Conservation (phyloP, 2,329 filamentous ascomycete species). For the Pezicula carpinea region DNA sequence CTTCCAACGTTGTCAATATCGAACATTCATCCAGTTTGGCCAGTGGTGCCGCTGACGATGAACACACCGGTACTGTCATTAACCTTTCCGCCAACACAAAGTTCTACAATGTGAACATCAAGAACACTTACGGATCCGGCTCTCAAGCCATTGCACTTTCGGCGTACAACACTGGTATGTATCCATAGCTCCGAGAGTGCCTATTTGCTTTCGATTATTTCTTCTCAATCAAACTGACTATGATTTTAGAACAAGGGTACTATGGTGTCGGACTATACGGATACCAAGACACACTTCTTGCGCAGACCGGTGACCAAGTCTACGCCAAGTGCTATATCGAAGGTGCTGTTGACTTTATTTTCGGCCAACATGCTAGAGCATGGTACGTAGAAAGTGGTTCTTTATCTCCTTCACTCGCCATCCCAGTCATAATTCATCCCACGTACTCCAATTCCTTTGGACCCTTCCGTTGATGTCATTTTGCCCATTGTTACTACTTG, state of each 20-base stretch:
- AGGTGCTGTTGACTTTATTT: slow-evolving; percentile 56
- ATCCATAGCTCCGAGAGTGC: too few species aligned
- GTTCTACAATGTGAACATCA: slow-evolving; percentile 57
- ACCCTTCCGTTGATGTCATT: too few species aligned
- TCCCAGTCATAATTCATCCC: too few species aligned
- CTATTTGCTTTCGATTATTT: too few species aligned
- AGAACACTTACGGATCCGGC: slow-evolving; percentile 44
- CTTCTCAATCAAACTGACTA: too few species aligned
- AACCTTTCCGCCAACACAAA: slow-evolving; percentile 41
- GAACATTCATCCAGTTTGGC: slow-evolving; percentile 36
- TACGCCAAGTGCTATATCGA: slow-evolving; percentile 53
- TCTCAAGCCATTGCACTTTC: slow-evolving; percentile 49
- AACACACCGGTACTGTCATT: slow-evolving; percentile 28
- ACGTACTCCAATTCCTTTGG: too few species aligned
- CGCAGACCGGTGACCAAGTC: slow-evolving; percentile 46
- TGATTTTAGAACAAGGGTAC: slow-evolving; percentile 43
- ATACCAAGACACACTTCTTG: slow-evolving; percentile 51
- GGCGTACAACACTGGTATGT: slow-evolving; percentile 35
- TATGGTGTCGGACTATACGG: slow-evolving; percentile 51
- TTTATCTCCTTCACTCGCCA: too few species aligned
- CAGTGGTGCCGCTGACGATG: slow-evolving; percentile 36
- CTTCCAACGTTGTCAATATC: slow-evolving; percentile 45
- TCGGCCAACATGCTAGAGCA: slow-evolving; percentile 45
- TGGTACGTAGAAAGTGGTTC: too few species aligned
- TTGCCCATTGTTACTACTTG: too few species aligned